phyloP scores from a whole-genome alignment of 176 grass and related monocot species.

The Phoenix roebelenii region DNA sequence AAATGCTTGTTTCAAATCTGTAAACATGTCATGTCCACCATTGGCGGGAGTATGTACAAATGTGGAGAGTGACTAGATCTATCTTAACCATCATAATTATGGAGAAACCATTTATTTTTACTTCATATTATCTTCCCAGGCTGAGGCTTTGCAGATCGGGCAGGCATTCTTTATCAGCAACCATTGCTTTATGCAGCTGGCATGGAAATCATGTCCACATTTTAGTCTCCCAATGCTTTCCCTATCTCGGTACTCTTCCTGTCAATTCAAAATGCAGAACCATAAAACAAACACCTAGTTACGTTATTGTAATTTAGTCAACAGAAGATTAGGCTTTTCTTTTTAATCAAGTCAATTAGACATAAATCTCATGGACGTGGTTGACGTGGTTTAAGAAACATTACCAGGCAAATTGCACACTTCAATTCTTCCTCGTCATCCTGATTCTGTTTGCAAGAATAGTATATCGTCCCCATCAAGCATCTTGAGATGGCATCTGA shows the following conservation, averaged over 20 bases:
- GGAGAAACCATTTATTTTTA: too few relatives aligned
- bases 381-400: neutral
- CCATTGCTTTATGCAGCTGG: slow-evolving; percentile 76
- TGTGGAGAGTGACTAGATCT: too few relatives aligned
- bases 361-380: neutral
- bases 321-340: too few relatives aligned
- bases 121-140: slow-evolving; percentile 23
- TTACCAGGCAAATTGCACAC: slow-evolving; percentile 80
- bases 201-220: slow-evolving; percentile 72
- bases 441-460: slow-evolving; percentile 17
- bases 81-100: too few relatives aligned
- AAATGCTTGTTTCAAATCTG: too few relatives aligned
- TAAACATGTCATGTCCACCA: too few relatives aligned
- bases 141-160: slow-evolving; percentile 78
- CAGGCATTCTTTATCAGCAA: slow-evolving; percentile 71
- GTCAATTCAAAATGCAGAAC: neutral
- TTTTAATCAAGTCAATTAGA: too few relatives aligned
- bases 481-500: slow-evolving; percentile 52
- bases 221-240: slow-evolving; percentile 42
- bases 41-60: too few relatives aligned
- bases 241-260: slow-evolving; percentile 74
- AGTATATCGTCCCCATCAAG: slow-evolving; percentile 55
- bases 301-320: too few relatives aligned
- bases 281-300: too few relatives aligned
- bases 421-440: slow-evolving; percentile 39